A percentile compares a stretch with the other conserved stretches of the same genome.
Conservation (phyloP, 495 filamentous ascomycete genomes). For the Bombardia bombarda region DNA sequence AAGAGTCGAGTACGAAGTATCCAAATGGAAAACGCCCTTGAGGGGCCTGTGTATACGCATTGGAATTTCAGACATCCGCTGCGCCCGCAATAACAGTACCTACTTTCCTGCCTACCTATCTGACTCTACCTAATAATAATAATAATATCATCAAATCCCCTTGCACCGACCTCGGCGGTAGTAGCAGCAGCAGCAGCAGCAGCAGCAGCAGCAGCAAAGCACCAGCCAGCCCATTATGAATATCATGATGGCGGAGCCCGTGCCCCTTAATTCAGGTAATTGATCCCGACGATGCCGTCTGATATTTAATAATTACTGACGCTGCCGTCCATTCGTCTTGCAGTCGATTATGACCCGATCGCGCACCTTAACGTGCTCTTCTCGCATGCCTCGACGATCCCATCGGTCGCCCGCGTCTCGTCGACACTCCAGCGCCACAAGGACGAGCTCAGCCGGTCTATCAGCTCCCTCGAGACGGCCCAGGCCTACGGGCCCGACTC, state of each 20-base stretch:
- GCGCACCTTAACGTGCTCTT: conserved; percentile 91
- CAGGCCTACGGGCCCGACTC: conserved; percentile 84
- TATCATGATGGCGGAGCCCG: conserved; percentile 27
- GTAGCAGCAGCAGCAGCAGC: too few relatives aligned
- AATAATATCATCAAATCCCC: too few relatives aligned
- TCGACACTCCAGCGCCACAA: conserved; percentile 66
- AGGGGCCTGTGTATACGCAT: too few relatives aligned
- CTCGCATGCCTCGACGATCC: conserved; percentile 80
- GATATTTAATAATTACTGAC: conserved; percentile 16
- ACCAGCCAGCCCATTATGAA: conserved; percentile 30
- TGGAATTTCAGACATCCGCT: too few relatives aligned
- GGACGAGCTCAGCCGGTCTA: conserved; percentile 76
- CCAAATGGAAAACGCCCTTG: too few relatives aligned
- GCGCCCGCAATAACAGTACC: too few relatives aligned
- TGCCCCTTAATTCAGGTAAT: conserved; percentile 46
- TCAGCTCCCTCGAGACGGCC: conserved; percentile 63
- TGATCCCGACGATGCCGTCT: not conserved
- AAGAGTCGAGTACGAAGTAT: too few relatives aligned
- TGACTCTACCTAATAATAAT: too few relatives aligned
- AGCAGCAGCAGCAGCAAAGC: too few relatives aligned
- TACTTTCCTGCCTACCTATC: too few relatives aligned
- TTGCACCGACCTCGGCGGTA: too few relatives aligned
- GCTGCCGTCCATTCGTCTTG: conserved; percentile 5
- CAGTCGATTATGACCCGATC: conserved; percentile 91
- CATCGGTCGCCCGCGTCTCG: conserved; percentile 65